phyloP scores from a whole-genome alignment of 305 asterid genomes.

The Fraxinus xanthoxyloides region DNA sequence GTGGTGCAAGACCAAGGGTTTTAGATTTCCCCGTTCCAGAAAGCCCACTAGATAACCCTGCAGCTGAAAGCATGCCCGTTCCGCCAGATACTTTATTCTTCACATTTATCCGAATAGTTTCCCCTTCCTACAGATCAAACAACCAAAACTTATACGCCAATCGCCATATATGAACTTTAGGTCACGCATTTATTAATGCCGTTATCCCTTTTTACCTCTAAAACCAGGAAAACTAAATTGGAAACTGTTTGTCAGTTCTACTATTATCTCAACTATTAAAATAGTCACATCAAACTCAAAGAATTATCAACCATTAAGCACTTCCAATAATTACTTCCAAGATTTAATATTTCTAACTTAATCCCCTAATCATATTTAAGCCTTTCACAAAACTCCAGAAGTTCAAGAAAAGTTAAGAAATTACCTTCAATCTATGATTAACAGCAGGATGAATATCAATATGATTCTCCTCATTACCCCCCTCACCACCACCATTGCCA shows the following conservation, averaged over 20 bases:
- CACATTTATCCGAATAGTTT: conserved; percentile 50
- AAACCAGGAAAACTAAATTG: background rate
- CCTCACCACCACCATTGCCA: conserved; percentile 36
- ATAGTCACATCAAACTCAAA: background rate
- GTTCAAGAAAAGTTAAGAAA: background rate
- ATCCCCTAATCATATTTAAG: background rate
- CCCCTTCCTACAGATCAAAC: conserved; percentile 43
- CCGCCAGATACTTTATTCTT: conserved; percentile 50
- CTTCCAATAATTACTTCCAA: background rate
- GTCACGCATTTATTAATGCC: background rate
- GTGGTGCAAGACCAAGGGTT: conserved; percentile 44
- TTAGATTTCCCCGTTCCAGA: conserved; percentile 33
- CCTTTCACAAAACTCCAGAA: background rate
- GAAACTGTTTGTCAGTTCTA: background rate
- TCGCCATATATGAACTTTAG: background rate
- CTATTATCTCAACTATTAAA: background rate
- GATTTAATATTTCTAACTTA: background rate
- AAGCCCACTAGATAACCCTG: conserved; percentile 36
- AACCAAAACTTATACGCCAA: conserved; percentile 3
- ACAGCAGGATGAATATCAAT: conserved; percentile 91
- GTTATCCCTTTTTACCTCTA: background rate
- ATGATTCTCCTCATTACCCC: conserved; percentile 48
- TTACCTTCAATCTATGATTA: conserved; percentile 84
- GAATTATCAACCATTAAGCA: background rate
- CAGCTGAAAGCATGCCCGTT: conserved; percentile 53